These are phyloP conservation scores for Ambrosiella xylebori DNA, from an alignment of 2,329 filamentous ascomycete genomes.

Conservation along the genomic window DNA sequence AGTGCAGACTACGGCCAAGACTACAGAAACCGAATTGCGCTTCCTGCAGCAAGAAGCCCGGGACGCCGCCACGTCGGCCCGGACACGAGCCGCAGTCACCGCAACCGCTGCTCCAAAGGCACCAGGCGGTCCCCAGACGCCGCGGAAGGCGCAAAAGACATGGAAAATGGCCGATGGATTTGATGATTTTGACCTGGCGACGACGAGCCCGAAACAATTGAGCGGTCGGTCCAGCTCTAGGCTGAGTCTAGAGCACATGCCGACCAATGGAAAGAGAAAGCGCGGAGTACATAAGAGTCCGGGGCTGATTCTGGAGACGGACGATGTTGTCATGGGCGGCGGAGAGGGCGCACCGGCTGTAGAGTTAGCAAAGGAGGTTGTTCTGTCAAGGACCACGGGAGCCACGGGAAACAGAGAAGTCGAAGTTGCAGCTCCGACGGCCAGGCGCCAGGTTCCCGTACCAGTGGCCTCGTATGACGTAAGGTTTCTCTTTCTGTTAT, in stretches of 20 bases:
- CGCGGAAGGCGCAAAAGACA: constrained; percentile 38
- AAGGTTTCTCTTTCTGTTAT: background rate
- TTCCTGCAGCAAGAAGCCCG: constrained; percentile 57
- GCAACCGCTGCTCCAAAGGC: background rate
- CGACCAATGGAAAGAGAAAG: constrained; percentile 55
- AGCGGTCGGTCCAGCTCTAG: background rate
- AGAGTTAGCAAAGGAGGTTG: background rate
- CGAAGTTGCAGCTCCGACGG: background rate
- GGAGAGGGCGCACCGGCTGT: background rate
- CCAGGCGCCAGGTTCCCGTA: background rate
- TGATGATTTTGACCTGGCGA: constrained; percentile 44
- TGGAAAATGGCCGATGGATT: constrained; percentile 58
- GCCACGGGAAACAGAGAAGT: background rate
- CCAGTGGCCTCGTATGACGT: constrained; percentile 10
- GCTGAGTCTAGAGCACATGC: constrained; percentile 26
- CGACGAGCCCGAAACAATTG: constrained; percentile 26
- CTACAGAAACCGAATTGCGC: constrained; percentile 41
- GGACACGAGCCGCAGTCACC: background rate
- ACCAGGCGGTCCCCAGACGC: constrained; percentile 32
- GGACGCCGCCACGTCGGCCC: constrained; percentile 29
- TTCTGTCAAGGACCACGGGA: no score
- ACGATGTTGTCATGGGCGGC: background rate
- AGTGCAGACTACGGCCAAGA: constrained; percentile 36
- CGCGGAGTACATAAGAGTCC: constrained; percentile 43
- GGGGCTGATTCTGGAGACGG: constrained; percentile 36